phyloP scores from a whole-genome alignment of 208 protist species.

The Acanthamoeba rhysodes region DNA sequence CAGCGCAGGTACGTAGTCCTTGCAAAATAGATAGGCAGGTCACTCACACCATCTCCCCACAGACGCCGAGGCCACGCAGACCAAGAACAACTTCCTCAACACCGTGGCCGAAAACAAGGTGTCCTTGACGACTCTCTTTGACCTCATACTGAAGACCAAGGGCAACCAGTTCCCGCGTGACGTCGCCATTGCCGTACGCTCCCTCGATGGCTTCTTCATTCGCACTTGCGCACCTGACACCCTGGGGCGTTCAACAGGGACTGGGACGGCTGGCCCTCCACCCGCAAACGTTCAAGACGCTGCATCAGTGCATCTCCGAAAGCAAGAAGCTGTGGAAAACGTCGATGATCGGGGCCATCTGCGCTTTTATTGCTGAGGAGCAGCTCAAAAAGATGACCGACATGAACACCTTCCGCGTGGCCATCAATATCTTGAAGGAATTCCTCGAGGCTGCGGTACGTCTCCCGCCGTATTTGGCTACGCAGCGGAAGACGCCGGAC shows the following conservation, averaged over 20 bases:
- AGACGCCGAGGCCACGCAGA: constrained; percentile 54
- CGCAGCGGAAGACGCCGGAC: not conserved
- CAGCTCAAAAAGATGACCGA: constrained; percentile 53
- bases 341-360: constrained; percentile 56
- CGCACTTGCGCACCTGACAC: not conserved
- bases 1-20: constrained; percentile 29
- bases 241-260: not conserved
- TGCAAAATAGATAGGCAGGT: not conserved
- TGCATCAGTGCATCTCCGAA: constrained; percentile 54
- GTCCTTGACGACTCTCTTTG: constrained; percentile 34
- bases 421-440: constrained; percentile 44
- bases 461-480: not conserved
- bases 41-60: not conserved
- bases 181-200: constrained; percentile 57
- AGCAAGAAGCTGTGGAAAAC: constrained; percentile 73
- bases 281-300: constrained; percentile 44
- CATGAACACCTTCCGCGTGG: constrained; percentile 39
- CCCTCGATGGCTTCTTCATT: not conserved
- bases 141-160: constrained; percentile 67
- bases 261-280: constrained; percentile 27
- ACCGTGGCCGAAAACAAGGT: constrained; percentile 63
- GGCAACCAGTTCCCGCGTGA: constrained; percentile 61
- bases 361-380: constrained; percentile 69
- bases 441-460: constrained; percentile 60
- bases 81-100: constrained; percentile 73